These are phyloP conservation scores for Vicia villosa DNA, from an alignment of 306 rosid genomes.

Conservation along the genomic window DNA sequence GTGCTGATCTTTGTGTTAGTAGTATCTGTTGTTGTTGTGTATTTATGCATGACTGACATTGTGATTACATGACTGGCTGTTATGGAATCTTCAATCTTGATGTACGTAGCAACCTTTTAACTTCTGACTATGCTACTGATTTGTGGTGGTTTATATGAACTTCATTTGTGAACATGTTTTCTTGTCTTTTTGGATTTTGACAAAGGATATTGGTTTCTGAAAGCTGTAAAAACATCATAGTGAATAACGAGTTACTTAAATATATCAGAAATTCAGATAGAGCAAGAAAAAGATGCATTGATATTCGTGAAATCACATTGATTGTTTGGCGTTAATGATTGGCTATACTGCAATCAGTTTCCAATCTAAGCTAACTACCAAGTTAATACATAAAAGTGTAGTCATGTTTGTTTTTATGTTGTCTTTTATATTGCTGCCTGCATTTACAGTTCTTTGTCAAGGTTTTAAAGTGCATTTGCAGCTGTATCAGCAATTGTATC, in stretches of 20 bases:
- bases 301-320: constrained; percentile 26
- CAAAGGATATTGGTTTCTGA: constrained; percentile 32
- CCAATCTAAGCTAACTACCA: constrained; percentile 9
- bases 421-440: not conserved
- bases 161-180: not conserved
- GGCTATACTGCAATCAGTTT: constrained; percentile 25
- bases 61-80: too few species aligned
- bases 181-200: constrained; percentile 33
- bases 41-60: too few species aligned
- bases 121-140: too few species aligned
- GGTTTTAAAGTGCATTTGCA: too few species aligned
- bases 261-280: not conserved
- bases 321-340: not conserved
- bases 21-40: too few species aligned
- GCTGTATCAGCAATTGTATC: too few species aligned
- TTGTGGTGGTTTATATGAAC: constrained; percentile 16
- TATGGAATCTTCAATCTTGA: too few species aligned
- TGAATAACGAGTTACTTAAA: not conserved
- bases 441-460: too few species aligned
- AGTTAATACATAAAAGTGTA: not conserved
- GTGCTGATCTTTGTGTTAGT: too few species aligned
- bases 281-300: constrained; percentile 34
- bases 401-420: constrained; percentile 10
- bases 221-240: constrained; percentile 29
- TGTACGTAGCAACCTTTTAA: too few species aligned